Conservation (phyloP, 176 grass and related monocot genomes). For the Otatea glauca region DNA sequence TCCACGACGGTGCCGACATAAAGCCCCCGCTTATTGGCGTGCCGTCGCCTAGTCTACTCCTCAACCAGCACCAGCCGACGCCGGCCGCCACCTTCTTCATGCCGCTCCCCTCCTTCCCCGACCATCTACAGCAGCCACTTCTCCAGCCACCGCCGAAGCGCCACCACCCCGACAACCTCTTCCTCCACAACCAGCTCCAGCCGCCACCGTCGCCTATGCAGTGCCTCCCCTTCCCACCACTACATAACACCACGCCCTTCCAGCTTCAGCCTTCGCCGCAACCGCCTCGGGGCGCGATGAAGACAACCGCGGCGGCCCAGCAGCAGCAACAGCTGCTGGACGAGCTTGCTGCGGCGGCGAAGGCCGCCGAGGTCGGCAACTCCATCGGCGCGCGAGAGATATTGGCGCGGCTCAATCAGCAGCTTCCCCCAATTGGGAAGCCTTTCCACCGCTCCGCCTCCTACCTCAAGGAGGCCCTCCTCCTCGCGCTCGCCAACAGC, state of each 20-base stretch:
- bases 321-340: slow-evolving; percentile 74
- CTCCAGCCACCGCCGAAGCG: slow-evolving; percentile 67
- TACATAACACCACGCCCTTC: slow-evolving; percentile 43
- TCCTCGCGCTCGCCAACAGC: slow-evolving; percentile 60
- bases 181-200: slow-evolving; percentile 46
- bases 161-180: slow-evolving; percentile 54
- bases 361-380: slow-evolving; percentile 76
- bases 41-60: slow-evolving; percentile 35
- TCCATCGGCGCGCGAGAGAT: slow-evolving; percentile 82
- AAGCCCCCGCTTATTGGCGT: slow-evolving; percentile 60
- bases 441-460: slow-evolving; percentile 89
- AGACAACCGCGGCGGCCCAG: slow-evolving; percentile 45
- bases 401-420: slow-evolving; percentile 99
- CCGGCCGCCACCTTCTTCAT: slow-evolving; percentile 65
- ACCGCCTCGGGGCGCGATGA: slow-evolving; percentile 37
- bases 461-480: slow-evolving; percentile 94
- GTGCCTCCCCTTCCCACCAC: slow-evolving; percentile 39
- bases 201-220: slow-evolving; percentile 12
- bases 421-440: slow-evolving; percentile 89
- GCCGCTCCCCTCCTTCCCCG: slow-evolving; percentile 51
- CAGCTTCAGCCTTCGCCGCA: slow-evolving; percentile 62
- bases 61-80: slow-evolving; percentile 54
- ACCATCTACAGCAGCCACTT: slow-evolving; percentile 41
- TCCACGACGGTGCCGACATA: slow-evolving; percentile 56
- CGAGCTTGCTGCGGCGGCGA: slow-evolving; percentile 76